A percentile compares a stretch with the other conserved stretches of the same genome.
Conservation (phyloP, 257 asterid genomes). For the Fraxinus cuspidata region DNA sequence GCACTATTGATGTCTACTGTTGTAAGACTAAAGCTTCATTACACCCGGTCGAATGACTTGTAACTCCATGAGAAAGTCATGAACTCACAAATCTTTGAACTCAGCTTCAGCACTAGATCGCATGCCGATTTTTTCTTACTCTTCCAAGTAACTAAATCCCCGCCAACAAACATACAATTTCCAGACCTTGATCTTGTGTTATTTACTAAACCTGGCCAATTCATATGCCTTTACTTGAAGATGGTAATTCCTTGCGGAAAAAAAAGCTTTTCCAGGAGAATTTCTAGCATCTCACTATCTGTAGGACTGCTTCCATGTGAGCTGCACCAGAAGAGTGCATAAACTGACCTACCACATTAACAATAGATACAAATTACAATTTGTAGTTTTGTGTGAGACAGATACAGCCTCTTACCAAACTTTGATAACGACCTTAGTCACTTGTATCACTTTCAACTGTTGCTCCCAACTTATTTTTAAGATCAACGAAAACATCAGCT, state of each 20-base stretch:
- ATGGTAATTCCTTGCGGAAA: background rate
- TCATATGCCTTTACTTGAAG: no score
- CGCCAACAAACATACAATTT: background rate
- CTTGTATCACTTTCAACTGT: background rate
- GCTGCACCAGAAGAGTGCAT: no score
- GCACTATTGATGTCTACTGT: background rate
- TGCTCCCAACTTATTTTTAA: background rate
- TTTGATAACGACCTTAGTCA: background rate
- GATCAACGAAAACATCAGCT: background rate
- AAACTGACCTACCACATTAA: no score
- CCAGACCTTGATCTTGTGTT: no score
- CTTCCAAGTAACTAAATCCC: background rate
- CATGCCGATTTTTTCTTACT: background rate
- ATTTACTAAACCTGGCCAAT: no score
- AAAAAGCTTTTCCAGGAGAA: background rate
- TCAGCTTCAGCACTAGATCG: no score
- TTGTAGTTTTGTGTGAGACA: no score
- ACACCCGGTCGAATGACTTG: no score
- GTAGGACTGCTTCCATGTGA: background rate
- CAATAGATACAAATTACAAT: no score
- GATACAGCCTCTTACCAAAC: no score
- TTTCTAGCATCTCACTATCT: background rate
- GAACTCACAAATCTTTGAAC: background rate
- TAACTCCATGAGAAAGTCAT: background rate
- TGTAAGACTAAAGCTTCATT: background rate